Evolutionary conservation across 768 basidiomycete species (phyloP).

Genomic region (Rhodotorula graminis): DNA sequence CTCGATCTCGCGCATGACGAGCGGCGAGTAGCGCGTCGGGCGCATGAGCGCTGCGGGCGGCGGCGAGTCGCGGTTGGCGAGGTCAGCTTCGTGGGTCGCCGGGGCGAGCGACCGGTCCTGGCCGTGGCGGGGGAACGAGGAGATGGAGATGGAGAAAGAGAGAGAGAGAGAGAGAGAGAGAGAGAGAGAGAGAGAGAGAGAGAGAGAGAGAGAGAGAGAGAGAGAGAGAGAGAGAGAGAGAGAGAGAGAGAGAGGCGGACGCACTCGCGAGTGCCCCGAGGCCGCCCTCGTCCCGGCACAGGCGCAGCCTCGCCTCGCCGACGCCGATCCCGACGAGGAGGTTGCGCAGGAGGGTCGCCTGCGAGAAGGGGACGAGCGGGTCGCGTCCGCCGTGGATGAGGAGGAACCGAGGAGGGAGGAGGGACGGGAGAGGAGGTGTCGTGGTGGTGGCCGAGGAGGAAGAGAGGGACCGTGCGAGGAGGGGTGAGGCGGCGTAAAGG

Average conservation of each 20-base stretch:
- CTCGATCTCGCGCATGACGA: constrained; percentile 21
- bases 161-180: too few relatives aligned
- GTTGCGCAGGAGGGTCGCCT: constrained; percentile 18
- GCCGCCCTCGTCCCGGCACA: constrained; percentile 23
- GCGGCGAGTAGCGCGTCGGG: constrained; percentile 16
- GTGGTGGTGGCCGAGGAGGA: neutral
- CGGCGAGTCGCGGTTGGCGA: too few relatives aligned
- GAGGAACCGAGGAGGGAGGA: constrained; percentile 15
- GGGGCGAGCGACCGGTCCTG: too few relatives aligned
- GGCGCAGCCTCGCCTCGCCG: constrained; percentile 4
- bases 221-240: too few relatives aligned
- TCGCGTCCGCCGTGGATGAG: constrained; percentile 30
- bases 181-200: neutral
- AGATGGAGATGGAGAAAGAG: too few relatives aligned
- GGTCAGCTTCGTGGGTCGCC: too few relatives aligned
- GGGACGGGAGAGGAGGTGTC: neutral
- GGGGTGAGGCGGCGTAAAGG: constrained; percentile 22
- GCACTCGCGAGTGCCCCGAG: constrained; percentile 19
- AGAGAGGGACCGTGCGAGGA: neutral
- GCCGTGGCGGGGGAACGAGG: too few relatives aligned
- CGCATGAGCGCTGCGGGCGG: constrained; percentile 22
- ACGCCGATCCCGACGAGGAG: constrained; percentile 20
- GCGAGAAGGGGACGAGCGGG: constrained; percentile 14
- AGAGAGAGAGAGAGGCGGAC: neutral
- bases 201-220: neutral